phyloP scores from a whole-genome alignment of 2,329 filamentous ascomycete species.

The Blumeriella jaapii region DNA sequence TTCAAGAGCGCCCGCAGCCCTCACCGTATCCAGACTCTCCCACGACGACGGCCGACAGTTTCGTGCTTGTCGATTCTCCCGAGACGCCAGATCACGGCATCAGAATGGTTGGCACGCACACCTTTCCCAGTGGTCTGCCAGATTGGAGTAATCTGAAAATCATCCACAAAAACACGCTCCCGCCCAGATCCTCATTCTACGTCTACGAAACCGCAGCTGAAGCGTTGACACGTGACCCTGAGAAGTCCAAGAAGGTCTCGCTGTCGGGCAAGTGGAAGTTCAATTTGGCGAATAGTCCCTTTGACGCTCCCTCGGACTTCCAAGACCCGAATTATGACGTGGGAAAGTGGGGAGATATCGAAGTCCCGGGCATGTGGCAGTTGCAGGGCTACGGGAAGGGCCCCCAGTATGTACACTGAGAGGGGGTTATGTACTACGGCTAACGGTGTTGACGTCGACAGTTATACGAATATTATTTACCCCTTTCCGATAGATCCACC shows the following conservation, averaged over 20 bases:
- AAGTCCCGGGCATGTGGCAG: conserved; percentile 45
- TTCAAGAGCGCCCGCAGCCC: too few relatives aligned
- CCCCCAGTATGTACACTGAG: conserved; percentile 19
- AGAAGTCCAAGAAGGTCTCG: conserved; percentile 29
- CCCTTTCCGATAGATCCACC: conserved; percentile 43
- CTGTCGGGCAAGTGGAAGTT: conserved; percentile 25
- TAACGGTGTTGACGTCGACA: conserved; percentile 19
- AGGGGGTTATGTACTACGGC: neutral
- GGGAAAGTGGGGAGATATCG: conserved; percentile 35
- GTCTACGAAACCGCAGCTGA: conserved; percentile 37
- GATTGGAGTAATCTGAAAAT: conserved; percentile 52
- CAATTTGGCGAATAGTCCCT: conserved; percentile 19
- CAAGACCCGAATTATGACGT: conserved; percentile 17
- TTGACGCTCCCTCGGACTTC: conserved; percentile 20
- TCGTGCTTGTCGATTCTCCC: too few relatives aligned
- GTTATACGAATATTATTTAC: conserved; percentile 42
- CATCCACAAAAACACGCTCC: conserved; percentile 47
- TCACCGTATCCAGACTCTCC: conserved; percentile 6
- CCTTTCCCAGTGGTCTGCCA: conserved; percentile 29
- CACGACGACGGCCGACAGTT: neutral
- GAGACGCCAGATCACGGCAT: neutral
- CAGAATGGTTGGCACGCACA: conserved; percentile 16
- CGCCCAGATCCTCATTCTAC: conserved; percentile 45
- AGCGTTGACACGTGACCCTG: conserved; percentile 34
- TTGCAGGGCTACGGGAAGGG: conserved; percentile 43